Percentiles rank a stretch among this genome's conserved stretches.
Evolutionary conservation across 1,284 basidiomycete genomes (phyloP).

Genomic region (Gymnopus androsaceus): DNA sequence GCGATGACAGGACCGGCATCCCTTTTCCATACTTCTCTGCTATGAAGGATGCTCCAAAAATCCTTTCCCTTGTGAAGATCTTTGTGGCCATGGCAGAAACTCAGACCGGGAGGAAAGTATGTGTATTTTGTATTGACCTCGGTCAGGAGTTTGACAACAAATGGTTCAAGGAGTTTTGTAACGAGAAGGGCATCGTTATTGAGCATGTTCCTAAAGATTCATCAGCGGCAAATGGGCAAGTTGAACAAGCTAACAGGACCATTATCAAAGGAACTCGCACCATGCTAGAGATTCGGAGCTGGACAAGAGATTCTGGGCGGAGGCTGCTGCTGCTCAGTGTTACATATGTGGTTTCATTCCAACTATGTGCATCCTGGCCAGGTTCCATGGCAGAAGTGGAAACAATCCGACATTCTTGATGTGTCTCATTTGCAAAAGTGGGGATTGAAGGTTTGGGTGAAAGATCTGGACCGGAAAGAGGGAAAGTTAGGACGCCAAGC

Average conservation of each 20-base stretch:
- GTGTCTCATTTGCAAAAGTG: too few relatives aligned
- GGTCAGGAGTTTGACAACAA: slow-evolving; percentile 12
- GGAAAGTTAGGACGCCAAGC: too few relatives aligned
- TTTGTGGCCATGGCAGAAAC: neutral
- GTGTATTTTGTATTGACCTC: neutral
- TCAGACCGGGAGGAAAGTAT: neutral
- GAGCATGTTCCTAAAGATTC: slow-evolving; percentile 19
- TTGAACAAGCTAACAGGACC: slow-evolving; percentile 14
- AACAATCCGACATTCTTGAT: too few relatives aligned
- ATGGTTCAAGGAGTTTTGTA: slow-evolving; percentile 12
- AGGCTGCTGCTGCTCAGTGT: slow-evolving; percentile 15
- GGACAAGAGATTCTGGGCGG: slow-evolving; percentile 12
- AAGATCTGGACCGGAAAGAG: slow-evolving; percentile 19
- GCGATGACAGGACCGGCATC: slow-evolving; percentile 14
- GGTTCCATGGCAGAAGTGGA: too few relatives aligned
- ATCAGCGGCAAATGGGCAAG: slow-evolving; percentile 16
- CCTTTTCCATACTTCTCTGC: slow-evolving; percentile 16
- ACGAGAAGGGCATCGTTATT: slow-evolving; percentile 8
- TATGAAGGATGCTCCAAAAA: slow-evolving; percentile 11
- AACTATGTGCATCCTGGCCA: slow-evolving; percentile 13
- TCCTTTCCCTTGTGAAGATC: neutral
- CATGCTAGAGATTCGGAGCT: slow-evolving; percentile 4
- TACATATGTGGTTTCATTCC: slow-evolving; percentile 14
- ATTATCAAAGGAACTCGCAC: slow-evolving; percentile 9
- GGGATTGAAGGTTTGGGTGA: slow-evolving; percentile 18